Percentiles rank a stretch among this genome's conserved stretches.
Conservation (phyloP, 441 rosid genomes). For the Isatis lusitanica region DNA sequence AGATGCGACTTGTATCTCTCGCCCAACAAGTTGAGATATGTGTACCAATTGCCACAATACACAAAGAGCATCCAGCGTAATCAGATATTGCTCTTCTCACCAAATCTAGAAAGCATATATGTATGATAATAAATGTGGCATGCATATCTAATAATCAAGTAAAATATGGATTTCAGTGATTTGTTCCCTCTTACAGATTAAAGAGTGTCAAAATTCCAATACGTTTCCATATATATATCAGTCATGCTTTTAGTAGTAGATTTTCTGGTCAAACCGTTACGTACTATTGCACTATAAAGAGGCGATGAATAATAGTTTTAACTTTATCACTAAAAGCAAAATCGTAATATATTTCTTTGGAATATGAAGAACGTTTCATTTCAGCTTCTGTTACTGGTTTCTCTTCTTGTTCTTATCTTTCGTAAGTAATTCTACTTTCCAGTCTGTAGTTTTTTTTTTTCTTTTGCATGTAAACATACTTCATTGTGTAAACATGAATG, state of each 20-base stretch:
- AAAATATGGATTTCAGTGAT: too few relatives aligned
- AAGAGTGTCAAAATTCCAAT: background rate
- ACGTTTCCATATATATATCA: background rate
- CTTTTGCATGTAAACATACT: background rate
- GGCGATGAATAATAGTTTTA: background rate
- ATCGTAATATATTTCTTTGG: background rate
- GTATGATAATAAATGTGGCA: too few relatives aligned
- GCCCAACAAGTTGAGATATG: too few relatives aligned
- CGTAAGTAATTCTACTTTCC: constrained; percentile 16
- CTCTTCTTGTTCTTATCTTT: constrained; percentile 18
- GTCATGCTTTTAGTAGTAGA: background rate
- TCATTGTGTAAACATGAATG: background rate
- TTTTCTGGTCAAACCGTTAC: background rate
- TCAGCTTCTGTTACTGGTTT: constrained; percentile 15
- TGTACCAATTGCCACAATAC: too few relatives aligned
- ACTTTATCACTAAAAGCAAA: background rate
- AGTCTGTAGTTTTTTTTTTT: background rate
- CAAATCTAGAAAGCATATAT: too few relatives aligned
- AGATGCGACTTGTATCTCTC: too few relatives aligned
- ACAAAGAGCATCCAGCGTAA: too few relatives aligned
- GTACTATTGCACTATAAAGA: constrained; percentile 1
- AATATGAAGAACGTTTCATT: constrained; percentile 24
- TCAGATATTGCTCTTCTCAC: too few relatives aligned
- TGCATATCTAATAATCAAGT: too few relatives aligned
- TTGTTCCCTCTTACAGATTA: too few relatives aligned